Evolutionary conservation across 2,329 filamentous ascomycete genomes (phyloP).

Genomic region (Ascochyta koolunga): DNA sequence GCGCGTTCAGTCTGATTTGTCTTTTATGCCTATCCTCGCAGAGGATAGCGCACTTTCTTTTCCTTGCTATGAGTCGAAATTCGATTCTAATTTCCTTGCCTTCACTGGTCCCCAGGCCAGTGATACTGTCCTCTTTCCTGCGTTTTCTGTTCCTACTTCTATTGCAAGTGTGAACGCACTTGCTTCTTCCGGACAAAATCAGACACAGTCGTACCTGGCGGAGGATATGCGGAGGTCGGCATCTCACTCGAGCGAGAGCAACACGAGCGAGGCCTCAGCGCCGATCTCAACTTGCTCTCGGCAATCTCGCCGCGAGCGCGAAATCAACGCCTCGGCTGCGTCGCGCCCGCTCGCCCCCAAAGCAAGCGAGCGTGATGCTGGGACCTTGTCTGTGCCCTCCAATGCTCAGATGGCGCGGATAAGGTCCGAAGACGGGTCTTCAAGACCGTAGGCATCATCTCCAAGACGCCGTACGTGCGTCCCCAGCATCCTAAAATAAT

Average conservation of each 20-base stretch:
- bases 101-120: constrained; percentile 44
- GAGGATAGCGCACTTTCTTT: constrained; percentile 45
- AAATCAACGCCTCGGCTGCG: constrained; percentile 56
- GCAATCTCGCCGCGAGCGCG: constrained; percentile 55
- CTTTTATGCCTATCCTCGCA: constrained; percentile 43
- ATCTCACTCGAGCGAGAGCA: constrained; percentile 48
- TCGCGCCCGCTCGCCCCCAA: constrained; percentile 59
- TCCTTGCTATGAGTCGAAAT: constrained; percentile 44
- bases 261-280: constrained; percentile 54
- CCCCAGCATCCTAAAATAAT: constrained; percentile 74
- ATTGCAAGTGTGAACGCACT: constrained; percentile 43
- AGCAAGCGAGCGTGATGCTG: constrained; percentile 26
- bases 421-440: constrained; percentile 58
- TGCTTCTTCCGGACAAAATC: constrained; percentile 32
- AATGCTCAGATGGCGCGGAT: constrained; percentile 59
- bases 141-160: constrained; percentile 31
- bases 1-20: constrained; percentile 51
- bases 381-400: constrained; percentile 39
- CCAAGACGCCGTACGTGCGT: constrained; percentile 64
- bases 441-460: constrained; percentile 58
- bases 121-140: constrained; percentile 44
- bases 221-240: constrained; percentile 59
- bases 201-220: constrained; percentile 43
- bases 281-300: constrained; percentile 53
- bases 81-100: constrained; percentile 41